These are phyloP conservation scores for Microdochium trichocladiopsis DNA, from an alignment of 2,329 filamentous ascomycete species.

Conservation along the genomic window DNA sequence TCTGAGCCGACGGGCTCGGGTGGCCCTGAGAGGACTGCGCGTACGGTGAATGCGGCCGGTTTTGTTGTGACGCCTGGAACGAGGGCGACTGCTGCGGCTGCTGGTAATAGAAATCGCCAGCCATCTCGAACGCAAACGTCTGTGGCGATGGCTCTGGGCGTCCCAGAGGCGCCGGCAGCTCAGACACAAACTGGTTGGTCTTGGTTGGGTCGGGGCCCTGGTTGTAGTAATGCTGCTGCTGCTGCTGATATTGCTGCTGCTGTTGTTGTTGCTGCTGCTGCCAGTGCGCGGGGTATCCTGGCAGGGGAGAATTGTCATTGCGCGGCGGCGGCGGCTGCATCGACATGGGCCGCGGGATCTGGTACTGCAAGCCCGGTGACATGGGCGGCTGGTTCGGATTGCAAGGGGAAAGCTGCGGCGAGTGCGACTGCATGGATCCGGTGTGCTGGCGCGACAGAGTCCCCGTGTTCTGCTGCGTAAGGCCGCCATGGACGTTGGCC, in stretches of 20 bases:
- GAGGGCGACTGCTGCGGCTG: constrained; percentile 22
- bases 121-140: constrained; percentile 27
- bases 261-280: constrained; percentile 14
- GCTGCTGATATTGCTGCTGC: constrained; percentile 8
- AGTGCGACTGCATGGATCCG: constrained; percentile 1
- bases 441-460: constrained; percentile 1
- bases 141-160: constrained; percentile 7
- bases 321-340: constrained; percentile 19
- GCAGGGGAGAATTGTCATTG: constrained; percentile 23
- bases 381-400: constrained; percentile 16
- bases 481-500: constrained; percentile 9
- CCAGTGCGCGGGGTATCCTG: constrained; percentile 15
- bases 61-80: constrained; percentile 9
- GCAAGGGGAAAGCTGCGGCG: constrained; percentile 17
- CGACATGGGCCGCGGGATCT: constrained; percentile 31
- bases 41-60: constrained; percentile 21
- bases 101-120: constrained; percentile 40
- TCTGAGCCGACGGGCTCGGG: not conserved
- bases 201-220: constrained; percentile 31
- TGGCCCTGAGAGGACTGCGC: constrained; percentile 33
- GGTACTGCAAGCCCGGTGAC: constrained; percentile 28
- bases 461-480: constrained; percentile 1
- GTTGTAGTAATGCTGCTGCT: constrained; percentile 1
- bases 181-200: constrained; percentile 3
- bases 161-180: not conserved